Conservation (phyloP, 208 protist genomes). For the Acanthamoeba polyphaga region DNA sequence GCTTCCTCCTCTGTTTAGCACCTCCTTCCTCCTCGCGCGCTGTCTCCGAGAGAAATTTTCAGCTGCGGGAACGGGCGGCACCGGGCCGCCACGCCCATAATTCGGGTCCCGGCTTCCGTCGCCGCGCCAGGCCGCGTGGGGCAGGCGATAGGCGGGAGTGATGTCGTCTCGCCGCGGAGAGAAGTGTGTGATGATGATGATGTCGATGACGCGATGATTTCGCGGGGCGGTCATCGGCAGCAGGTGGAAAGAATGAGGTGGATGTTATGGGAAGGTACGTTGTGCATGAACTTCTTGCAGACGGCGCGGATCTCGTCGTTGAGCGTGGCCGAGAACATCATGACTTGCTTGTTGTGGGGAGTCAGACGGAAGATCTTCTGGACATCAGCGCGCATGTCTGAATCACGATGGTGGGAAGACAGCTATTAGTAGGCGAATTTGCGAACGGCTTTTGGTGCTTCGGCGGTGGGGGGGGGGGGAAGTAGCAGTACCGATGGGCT, state of each 20-base stretch:
- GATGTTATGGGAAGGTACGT: constrained; percentile 80
- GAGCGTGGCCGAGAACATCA: constrained; percentile 99
- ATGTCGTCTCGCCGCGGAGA: not conserved
- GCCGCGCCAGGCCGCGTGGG: not conserved
- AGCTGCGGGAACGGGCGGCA: not conserved
- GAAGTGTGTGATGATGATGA: not conserved
- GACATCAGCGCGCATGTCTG: constrained; percentile 97
- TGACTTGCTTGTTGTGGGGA: constrained; percentile 98
- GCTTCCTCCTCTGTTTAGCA: not conserved
- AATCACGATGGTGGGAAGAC: not conserved
- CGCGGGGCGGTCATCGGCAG: not conserved
- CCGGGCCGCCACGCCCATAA: not conserved
- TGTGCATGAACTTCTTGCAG: constrained; percentile 98
- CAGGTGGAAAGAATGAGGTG: not conserved
- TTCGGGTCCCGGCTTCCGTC: not conserved
- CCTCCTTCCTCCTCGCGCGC: not conserved
- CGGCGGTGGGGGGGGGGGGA: not conserved
- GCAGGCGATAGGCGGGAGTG: not conserved
- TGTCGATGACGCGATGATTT: not conserved
- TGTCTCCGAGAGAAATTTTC: not conserved
- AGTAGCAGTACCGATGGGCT: constrained; percentile 85
- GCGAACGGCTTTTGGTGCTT: not conserved
- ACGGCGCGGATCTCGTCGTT: constrained; percentile 95
- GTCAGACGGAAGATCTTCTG: constrained; percentile 98
- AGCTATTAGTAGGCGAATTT: not conserved